These are phyloP conservation scores for Parastagonospora nodorum DNA, from an alignment of 2,329 filamentous ascomycete species.

Conservation along the genomic window DNA sequence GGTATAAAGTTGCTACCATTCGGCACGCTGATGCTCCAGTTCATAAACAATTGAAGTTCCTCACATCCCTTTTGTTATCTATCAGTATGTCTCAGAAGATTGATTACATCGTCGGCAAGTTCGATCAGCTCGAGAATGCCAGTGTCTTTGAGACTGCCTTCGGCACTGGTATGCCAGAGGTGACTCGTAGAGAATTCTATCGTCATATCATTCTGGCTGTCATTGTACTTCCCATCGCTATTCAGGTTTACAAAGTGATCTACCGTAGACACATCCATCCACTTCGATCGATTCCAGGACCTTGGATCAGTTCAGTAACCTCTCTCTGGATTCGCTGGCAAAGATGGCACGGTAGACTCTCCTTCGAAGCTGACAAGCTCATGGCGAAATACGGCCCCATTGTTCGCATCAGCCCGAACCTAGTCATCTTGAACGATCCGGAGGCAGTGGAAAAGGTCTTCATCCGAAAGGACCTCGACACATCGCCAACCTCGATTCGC, in stretches of 20 bases:
- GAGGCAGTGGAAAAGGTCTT: conserved; percentile 23
- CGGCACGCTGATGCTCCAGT: too few species aligned
- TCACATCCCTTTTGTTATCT: too few species aligned
- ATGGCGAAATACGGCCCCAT: conserved; percentile 22
- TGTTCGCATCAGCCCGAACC: conserved; percentile 23
- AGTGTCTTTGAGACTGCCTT: too few species aligned
- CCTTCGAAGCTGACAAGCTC: conserved; percentile 23
- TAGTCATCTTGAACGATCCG: conserved; percentile 23
- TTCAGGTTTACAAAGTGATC: conserved; percentile 9
- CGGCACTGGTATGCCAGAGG: too few species aligned
- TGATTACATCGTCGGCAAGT: too few species aligned
- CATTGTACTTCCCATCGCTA: neutral
- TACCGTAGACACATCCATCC: conserved; percentile 17
- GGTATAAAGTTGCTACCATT: too few species aligned
- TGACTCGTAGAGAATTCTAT: too few species aligned
- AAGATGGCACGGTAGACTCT: conserved; percentile 23
- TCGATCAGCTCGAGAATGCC: too few species aligned
- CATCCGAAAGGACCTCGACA: conserved; percentile 21
- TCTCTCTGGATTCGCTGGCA: conserved; percentile 25
- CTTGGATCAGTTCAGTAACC: conserved; percentile 22
- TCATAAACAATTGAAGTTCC: too few species aligned
- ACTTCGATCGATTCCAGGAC: conserved; percentile 18
- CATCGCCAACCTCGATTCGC: conserved; percentile 23
- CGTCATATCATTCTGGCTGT: neutral
- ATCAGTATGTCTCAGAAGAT: too few species aligned